Conservation (phyloP, 2,329 filamentous ascomycete species). For the Xylaria sp. region DNA sequence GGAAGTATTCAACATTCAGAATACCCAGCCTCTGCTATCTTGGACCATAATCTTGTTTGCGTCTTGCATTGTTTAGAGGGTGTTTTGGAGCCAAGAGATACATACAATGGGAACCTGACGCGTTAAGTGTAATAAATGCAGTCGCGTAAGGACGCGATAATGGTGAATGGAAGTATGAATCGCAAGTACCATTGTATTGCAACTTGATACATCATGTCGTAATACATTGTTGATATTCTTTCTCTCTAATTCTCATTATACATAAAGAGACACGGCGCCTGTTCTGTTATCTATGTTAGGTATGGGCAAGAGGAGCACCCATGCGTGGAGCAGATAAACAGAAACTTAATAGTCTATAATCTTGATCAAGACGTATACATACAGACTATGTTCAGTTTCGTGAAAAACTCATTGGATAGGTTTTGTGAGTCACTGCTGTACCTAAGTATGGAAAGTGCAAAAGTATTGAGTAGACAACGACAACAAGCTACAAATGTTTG, state of each 20-base stretch:
- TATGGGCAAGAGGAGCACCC: not conserved
- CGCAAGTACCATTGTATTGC: not conserved
- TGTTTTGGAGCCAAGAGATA: not conserved
- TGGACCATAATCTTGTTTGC: too few relatives aligned
- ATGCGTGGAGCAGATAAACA: not conserved
- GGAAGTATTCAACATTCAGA: not conserved
- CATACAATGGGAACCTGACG: not conserved
- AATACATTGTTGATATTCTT: too few relatives aligned
- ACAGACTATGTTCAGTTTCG: not conserved
- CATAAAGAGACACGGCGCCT: not conserved
- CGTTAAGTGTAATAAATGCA: not conserved
- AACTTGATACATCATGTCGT: not conserved
- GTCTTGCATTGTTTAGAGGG: too few relatives aligned
- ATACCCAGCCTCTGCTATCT: not conserved
- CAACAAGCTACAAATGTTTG: too few relatives aligned
- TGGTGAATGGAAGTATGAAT: not conserved
- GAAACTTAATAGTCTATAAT: not conserved
- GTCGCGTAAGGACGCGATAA: not conserved
- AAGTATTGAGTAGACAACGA: too few relatives aligned
- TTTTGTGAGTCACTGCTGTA: too few relatives aligned
- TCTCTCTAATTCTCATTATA: not conserved
- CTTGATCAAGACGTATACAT: not conserved
- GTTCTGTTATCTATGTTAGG: not conserved
- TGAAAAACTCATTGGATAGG: too few relatives aligned
- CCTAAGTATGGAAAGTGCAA: too few relatives aligned